Conservation (phyloP, 257 asterid genomes). For the Solanum chmielewskii region DNA sequence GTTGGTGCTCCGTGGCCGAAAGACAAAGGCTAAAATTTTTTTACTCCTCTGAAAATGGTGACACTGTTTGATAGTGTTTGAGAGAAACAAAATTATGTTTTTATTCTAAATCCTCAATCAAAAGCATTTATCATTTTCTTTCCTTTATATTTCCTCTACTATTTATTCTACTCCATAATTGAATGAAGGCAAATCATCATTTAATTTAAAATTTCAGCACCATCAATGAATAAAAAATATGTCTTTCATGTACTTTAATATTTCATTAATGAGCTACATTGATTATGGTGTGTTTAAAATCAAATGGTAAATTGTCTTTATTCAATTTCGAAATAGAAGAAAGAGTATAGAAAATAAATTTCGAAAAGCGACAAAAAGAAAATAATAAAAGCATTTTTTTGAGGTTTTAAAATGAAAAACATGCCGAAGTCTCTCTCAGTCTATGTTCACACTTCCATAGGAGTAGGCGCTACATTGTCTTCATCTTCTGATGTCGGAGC, state of each 20-base stretch:
- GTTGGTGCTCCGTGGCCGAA: constrained; percentile 6
- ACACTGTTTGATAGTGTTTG: neutral
- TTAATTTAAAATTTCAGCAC: neutral
- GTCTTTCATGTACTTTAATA: neutral
- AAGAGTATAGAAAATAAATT: neutral
- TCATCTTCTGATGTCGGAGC: constrained; percentile 2
- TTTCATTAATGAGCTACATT: neutral
- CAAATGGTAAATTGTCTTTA: neutral
- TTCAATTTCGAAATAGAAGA: neutral
- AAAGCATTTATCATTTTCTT: neutral
- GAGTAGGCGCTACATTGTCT: neutral
- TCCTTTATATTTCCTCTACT: neutral
- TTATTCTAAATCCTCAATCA: constrained; percentile 1
- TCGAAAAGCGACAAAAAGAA: neutral
- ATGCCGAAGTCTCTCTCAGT: constrained; percentile 23
- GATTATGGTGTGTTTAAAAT: neutral
- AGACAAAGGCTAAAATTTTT: neutral
- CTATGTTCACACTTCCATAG: constrained; percentile 10
- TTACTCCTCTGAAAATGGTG: constrained; percentile 2
- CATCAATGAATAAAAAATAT: neutral
- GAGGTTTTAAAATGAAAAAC: constrained; percentile 15
- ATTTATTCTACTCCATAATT: neutral
- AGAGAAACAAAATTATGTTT: constrained; percentile 20
- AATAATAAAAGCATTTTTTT: neutral
- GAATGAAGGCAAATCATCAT: neutral